Conservation (phyloP, 2,329 filamentous ascomycete species). For the Microdochium paspali region DNA sequence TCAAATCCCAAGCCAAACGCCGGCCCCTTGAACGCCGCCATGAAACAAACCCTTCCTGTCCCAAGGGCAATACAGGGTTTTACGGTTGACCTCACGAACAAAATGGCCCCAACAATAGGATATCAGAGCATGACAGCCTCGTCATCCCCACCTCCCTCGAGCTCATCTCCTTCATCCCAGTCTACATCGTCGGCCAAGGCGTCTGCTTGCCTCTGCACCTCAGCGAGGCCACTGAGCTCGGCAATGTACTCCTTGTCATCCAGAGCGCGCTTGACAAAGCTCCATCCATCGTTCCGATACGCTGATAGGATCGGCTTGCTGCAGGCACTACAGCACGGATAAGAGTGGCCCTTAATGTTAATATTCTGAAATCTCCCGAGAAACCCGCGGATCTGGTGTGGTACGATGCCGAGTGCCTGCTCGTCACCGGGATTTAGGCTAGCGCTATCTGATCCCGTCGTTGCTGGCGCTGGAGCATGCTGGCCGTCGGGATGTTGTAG, state of each 20-base stretch:
- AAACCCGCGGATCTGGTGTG: slow-evolving; percentile 74
- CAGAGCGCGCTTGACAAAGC: slow-evolving; percentile 65
- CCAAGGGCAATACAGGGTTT: not conserved
- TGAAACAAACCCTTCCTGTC: not conserved
- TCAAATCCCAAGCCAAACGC: no score
- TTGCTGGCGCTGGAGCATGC: slow-evolving; percentile 46
- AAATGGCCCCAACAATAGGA: slow-evolving; percentile 4
- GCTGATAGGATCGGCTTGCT: slow-evolving; percentile 59
- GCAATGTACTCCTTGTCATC: slow-evolving; percentile 70
- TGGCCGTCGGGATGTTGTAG: slow-evolving; percentile 76
- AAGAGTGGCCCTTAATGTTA: slow-evolving; percentile 63
- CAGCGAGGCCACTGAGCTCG: slow-evolving; percentile 43
- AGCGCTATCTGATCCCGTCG: slow-evolving; percentile 22
- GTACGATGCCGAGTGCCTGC: slow-evolving; percentile 59
- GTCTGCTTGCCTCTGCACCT: slow-evolving; percentile 21
- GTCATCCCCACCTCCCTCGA: slow-evolving; percentile 16
- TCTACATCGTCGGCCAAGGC: slow-evolving; percentile 17
- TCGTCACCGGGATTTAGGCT: slow-evolving; percentile 42
- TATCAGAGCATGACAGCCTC: slow-evolving; percentile 21
- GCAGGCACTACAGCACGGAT: slow-evolving; percentile 75
- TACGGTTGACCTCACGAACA: not conserved
- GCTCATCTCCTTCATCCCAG: slow-evolving; percentile 20
- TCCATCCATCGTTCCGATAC: slow-evolving; percentile 63
- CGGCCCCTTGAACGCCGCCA: no score
- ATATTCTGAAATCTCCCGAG: slow-evolving; percentile 66